Conservation (phyloP, 2,329 filamentous ascomycete genomes). For the Epichloe glyceriae region DNA sequence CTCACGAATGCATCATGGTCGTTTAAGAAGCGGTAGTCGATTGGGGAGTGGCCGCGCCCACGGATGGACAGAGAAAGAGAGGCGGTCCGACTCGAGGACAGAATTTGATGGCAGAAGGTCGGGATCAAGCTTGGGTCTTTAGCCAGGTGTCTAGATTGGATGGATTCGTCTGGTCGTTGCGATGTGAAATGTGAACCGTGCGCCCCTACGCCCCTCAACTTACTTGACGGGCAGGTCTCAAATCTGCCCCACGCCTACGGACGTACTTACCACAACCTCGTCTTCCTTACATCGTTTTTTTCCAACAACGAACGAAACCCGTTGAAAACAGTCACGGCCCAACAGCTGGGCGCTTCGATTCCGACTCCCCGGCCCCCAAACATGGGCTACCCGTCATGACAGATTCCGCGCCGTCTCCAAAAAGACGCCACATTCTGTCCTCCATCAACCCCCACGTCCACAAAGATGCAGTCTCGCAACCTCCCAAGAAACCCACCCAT, state of each 20-base stretch:
- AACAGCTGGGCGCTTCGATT: not conserved
- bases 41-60: not conserved
- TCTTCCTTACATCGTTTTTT: too few species aligned
- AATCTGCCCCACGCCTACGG: too few species aligned
- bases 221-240: too few species aligned
- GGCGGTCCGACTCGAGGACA: not conserved
- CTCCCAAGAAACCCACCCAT: not conserved
- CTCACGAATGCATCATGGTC: slow-evolving; percentile 3
- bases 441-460: slow-evolving; percentile 29
- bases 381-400: slow-evolving; percentile 21
- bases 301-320: too few species aligned
- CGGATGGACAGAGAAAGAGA: not conserved
- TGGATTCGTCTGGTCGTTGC: too few species aligned
- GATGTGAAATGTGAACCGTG: too few species aligned
- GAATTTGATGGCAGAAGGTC: not conserved
- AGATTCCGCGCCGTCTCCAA: slow-evolving; percentile 20
- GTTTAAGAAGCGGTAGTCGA: not conserved
- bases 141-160: not conserved
- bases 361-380: not conserved
- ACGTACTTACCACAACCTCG: too few species aligned
- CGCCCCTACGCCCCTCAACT: too few species aligned
- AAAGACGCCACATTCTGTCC: slow-evolving; percentile 34
- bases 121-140: not conserved
- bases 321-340: too few species aligned
- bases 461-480: not conserved